These are phyloP conservation scores for Breviolum minutum DNA, from an alignment of 73 alveolate genomes.

Conservation along the genomic window DNA sequence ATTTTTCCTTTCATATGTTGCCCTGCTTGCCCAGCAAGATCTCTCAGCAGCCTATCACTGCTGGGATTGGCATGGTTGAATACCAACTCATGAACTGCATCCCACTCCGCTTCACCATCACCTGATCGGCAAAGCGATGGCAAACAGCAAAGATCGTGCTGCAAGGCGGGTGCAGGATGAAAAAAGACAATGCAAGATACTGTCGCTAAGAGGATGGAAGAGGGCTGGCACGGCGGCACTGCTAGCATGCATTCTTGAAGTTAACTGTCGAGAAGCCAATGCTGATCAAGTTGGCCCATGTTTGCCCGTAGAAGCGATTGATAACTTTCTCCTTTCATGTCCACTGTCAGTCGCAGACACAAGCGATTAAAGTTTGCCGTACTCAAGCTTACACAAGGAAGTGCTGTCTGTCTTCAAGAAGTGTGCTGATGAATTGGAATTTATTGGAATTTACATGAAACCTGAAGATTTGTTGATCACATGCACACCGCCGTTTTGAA, in stretches of 20 bases:
- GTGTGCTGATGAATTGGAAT: too few species aligned
- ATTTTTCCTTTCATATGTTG: background rate
- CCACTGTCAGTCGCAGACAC: background rate
- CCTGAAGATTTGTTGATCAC: background rate
- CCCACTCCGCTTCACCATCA: conserved; percentile 86
- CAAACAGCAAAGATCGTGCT: background rate
- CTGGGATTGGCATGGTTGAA: conserved; percentile 52
- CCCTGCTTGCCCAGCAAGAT: background rate
- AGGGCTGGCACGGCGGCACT: background rate
- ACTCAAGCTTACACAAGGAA: background rate
- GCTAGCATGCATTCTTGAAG: background rate
- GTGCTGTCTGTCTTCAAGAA: too few species aligned
- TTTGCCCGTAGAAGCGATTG: conserved; percentile 35
- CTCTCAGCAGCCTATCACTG: conserved; percentile 1
- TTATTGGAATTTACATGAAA: too few species aligned
- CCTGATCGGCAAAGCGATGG: background rate
- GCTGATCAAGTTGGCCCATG: conserved; percentile 51
- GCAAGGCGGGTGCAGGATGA: background rate
- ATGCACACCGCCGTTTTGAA: background rate
- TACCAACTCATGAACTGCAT: conserved; percentile 52
- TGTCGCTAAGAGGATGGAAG: too few species aligned
- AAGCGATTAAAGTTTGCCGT: background rate
- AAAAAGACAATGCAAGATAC: too few species aligned
- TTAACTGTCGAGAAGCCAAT: conserved; percentile 44
- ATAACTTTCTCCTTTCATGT: conserved; percentile 32